Conservation (phyloP, 1,284 basidiomycete species). For the Phaffia rhodozyma region DNA sequence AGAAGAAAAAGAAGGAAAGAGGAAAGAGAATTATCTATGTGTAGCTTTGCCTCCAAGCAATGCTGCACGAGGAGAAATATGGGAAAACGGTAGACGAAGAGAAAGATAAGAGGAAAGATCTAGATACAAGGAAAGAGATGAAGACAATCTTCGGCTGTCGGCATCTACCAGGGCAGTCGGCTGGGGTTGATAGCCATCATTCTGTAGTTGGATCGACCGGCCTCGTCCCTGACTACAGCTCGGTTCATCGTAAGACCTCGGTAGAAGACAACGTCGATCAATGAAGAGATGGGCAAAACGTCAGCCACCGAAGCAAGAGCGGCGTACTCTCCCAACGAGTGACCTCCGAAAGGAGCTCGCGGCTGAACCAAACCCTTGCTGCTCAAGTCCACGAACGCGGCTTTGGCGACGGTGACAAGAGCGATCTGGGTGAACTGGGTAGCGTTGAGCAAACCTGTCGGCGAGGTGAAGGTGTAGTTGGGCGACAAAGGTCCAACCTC, state of each 20-base stretch:
- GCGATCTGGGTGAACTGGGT: slow-evolving; percentile 94
- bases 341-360: slow-evolving; percentile 87
- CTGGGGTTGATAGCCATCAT: slow-evolving; percentile 99
- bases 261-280: slow-evolving; percentile 97
- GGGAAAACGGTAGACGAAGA: not conserved
- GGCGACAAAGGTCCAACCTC: slow-evolving; percentile 86
- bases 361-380: slow-evolving; percentile 86
- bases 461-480: slow-evolving; percentile 94
- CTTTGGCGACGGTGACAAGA: slow-evolving; percentile 92
- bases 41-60: no score
- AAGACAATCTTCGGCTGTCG: not conserved
- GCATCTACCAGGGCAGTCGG: slow-evolving; percentile 35
- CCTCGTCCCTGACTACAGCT: slow-evolving; percentile 83
- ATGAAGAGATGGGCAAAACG: slow-evolving; percentile 85
- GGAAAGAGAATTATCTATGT: not conserved
- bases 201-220: slow-evolving; percentile 89
- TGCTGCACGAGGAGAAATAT: no score
- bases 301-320: slow-evolving; percentile 94
- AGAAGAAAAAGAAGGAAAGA: not conserved
- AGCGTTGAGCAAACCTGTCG: slow-evolving; percentile 85
- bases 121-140: not conserved
- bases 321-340: slow-evolving; percentile 96
- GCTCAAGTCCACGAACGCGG: slow-evolving; percentile 96
- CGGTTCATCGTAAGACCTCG: slow-evolving; percentile 99
- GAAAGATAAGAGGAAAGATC: not conserved